Base-by-base conservation (phyloP, 2,329 filamentous ascomycete genomes). In the Neopestalotiopsis clavispora region DNA sequence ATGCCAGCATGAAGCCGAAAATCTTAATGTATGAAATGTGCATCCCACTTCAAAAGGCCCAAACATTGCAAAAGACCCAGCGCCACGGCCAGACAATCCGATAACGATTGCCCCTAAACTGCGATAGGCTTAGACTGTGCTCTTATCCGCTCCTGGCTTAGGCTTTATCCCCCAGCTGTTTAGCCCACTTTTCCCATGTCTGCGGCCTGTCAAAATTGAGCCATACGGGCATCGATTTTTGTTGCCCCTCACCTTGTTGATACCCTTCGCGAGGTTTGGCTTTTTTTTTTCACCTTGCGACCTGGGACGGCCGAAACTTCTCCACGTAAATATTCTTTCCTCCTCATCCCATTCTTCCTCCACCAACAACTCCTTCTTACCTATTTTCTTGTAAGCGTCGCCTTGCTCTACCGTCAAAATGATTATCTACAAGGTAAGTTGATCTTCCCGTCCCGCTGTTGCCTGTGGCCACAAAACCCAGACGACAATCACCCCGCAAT, bases 401-500 rank as follows among this genome's bases (percentile, higher is more conserved):
- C 65, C 14, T 67, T 30, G 52, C 66, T 49, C 60, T 45, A 71
- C 71, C 82, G 83, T 78, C 87, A 92, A 84, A 77, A 94, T 94
- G 91, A 86, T 92, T 81, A 92, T 94, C 80, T 93, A 82, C 89
- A 90, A 86, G 83, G 91, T 92, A 81, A 70, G 84, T 76, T 56
- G 45, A 14, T 9, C 5, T 59, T 64, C n/a, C 10, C 10, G 6
- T 20, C 30, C n/a, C 65, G 20, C 17, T 9, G 40, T 17, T 49
- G 61, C 28, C 38, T 38, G n/a, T 49, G n/a, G 17, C 52, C 23
- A 20, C 38, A 38, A 64, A 3, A 58, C 28, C 28, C 20, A 14
- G 28, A 49, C 32, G n/a, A 10, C 23, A 13, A 6, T 17, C 64
- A 56, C 64, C 64, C 45, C 64, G 64, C 64, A 66, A 38, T 57